Percentiles rank a stretch among this genome's conserved stretches.
These are phyloP conservation scores for rapeseed (Brassica napus) DNA, from an alignment of 345 rosid species.

Conservation along the genomic window Da-Ae NC_063452.1:9953001-9953500, in stretches of 20 bases:
- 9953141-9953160: constrained; percentile 64
- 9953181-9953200: constrained; percentile 65
- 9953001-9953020: not conserved
- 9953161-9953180: constrained; percentile 62
- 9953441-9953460: constrained; percentile 50
- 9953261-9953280: not conserved
- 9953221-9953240: constrained; percentile 6
- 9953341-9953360: constrained; percentile 12
- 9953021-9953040: not conserved
- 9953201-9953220: constrained; percentile 74
- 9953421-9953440: not conserved
- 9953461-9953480: constrained; percentile 68
- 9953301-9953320: constrained; percentile 27
- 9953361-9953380: constrained; percentile 15
- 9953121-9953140: constrained; percentile 88
- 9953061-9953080: not conserved
- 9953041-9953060: not conserved
- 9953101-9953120: constrained; percentile 63
- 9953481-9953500: constrained; percentile 49
- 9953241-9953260: constrained; percentile 13
- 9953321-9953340: constrained; percentile 10
- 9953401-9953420: constrained; percentile 50
- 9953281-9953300: constrained; percentile 34
- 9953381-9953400: constrained; percentile 37
- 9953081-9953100: constrained; percentile 75